Conservation (phyloP, 331 rosid genomes). For the Ulmus americana region DNA sequence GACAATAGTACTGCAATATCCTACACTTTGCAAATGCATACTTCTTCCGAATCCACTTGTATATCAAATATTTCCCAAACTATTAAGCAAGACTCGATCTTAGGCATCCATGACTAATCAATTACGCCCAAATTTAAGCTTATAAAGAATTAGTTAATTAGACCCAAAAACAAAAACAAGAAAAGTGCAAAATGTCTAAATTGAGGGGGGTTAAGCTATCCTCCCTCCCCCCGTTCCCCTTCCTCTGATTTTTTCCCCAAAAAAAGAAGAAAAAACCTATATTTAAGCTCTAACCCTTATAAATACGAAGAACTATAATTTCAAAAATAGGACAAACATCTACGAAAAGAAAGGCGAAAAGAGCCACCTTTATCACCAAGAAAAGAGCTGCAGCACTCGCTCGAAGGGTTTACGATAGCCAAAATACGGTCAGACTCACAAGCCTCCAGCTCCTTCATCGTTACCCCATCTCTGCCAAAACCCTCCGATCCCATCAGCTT, state of each 20-base stretch:
- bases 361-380: conserved; percentile 33
- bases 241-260: too few species aligned
- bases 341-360: not conserved
- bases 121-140: not conserved
- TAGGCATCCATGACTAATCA: not conserved
- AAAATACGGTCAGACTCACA: conserved; percentile 32
- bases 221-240: too few species aligned
- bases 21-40: not conserved
- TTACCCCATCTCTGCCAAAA: conserved; percentile 37
- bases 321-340: too few species aligned
- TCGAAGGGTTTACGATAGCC: conserved; percentile 24
- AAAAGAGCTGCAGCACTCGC: conserved; percentile 33
- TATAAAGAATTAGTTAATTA: not conserved
- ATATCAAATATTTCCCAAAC: not conserved
- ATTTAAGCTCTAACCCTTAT: too few species aligned
- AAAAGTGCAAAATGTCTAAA: not conserved
- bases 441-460: conserved; percentile 40
- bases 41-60: not conserved
- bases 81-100: not conserved
- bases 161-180: not conserved
- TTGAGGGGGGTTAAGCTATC: not conserved
- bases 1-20: not conserved
- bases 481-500: conserved; percentile 64
- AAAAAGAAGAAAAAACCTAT: too few species aligned
- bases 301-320: too few species aligned